These are phyloP conservation scores for Eragrostis tef DNA, from an alignment of 202 grass and related monocot species.

Conservation along the genomic window DNA sequence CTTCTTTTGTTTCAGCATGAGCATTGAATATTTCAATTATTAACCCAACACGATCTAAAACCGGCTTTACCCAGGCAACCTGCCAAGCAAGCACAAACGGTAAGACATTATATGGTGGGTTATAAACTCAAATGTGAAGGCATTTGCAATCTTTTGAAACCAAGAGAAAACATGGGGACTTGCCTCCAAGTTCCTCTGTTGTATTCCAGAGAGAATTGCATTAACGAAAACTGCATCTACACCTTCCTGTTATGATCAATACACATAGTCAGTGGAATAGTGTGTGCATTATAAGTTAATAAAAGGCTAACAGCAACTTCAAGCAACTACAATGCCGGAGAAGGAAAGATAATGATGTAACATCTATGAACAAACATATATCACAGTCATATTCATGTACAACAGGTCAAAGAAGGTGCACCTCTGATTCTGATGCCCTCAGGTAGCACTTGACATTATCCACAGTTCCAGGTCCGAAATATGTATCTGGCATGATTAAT, in stretches of 20 bases:
- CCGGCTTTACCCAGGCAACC: slow-evolving; percentile 75
- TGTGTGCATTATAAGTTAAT: slow-evolving; percentile 25
- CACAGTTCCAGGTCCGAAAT: slow-evolving; percentile 91
- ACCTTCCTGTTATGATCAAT: slow-evolving; percentile 60
- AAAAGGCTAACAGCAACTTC: neutral
- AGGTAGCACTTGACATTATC: slow-evolving; percentile 86
- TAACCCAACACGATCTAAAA: slow-evolving; percentile 90
- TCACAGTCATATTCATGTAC: slow-evolving; percentile 13
- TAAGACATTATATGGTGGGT: neutral
- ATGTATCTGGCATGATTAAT: slow-evolving; percentile 63
- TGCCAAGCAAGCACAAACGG: slow-evolving; percentile 46
- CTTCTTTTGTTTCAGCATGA: slow-evolving; percentile 97
- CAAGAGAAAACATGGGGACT: slow-evolving; percentile 41
- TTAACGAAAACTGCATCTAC: slow-evolving; percentile 95
- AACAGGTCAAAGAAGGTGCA: slow-evolving; percentile 42
- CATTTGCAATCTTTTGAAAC: slow-evolving; percentile 37
- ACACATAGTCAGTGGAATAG: neutral
- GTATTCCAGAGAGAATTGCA: slow-evolving; percentile 80
- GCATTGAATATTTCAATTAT: slow-evolving; percentile 99
- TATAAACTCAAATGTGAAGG: slow-evolving; percentile 21
- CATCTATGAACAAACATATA: slow-evolving; percentile 4
- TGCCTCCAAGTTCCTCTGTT: slow-evolving; percentile 95
- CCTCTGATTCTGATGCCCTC: slow-evolving; percentile 75
- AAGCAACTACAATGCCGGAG: slow-evolving; percentile 10
- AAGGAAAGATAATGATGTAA: slow-evolving; percentile 25